These are phyloP conservation scores for Curvularia eragrostidis DNA, from an alignment of 2,329 filamentous ascomycete species.

Conservation along the genomic window DNA sequence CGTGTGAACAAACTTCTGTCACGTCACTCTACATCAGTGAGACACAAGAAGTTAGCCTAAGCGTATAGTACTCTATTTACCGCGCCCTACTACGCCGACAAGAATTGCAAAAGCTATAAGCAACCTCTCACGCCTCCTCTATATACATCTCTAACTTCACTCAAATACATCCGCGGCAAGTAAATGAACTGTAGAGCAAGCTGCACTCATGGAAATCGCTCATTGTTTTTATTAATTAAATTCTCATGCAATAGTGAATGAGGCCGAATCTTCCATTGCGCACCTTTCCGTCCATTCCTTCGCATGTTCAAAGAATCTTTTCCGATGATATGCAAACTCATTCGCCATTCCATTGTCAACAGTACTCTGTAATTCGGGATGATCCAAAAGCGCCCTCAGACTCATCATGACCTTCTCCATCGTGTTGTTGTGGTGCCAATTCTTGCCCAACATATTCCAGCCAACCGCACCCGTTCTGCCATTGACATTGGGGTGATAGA, in stretches of 20 bases:
- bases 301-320: neutral
- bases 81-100: too few species aligned
- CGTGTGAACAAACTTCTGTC: too few species aligned
- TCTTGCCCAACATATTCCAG: slow-evolving; percentile 4
- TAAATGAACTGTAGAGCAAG: too few species aligned
- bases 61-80: too few species aligned
- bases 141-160: too few species aligned
- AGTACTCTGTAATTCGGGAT: slow-evolving; percentile 8
- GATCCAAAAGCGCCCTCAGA: slow-evolving; percentile 4
- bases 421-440: slow-evolving; percentile 5
- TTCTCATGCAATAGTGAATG: neutral
- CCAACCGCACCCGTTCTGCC: neutral
- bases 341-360: slow-evolving; percentile 4
- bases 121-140: too few species aligned
- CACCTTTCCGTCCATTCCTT: slow-evolving; percentile 9
- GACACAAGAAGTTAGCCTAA: too few species aligned
- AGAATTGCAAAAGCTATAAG: too few species aligned
- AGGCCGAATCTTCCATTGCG: neutral
- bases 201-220: too few species aligned
- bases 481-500: slow-evolving; percentile 11
- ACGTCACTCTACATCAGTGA: too few species aligned
- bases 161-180: too few species aligned
- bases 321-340: slow-evolving; percentile 1
- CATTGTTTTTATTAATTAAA: too few species aligned
- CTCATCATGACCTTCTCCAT: slow-evolving; percentile 8